Evolutionary conservation across 192 early-diverging fungal species (phyloP).

Genomic region (Coemansia sp.): DNA sequence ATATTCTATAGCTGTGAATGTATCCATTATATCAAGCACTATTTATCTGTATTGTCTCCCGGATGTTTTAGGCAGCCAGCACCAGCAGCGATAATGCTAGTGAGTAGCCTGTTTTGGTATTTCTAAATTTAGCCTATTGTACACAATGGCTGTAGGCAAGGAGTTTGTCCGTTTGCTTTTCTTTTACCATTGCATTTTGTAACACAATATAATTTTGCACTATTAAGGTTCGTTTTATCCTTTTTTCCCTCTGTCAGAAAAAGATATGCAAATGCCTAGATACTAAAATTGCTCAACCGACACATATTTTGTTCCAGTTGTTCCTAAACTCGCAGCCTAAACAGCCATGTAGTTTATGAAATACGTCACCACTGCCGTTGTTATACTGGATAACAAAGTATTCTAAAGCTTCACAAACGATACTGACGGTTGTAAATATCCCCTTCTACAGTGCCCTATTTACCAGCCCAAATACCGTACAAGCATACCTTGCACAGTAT

Average conservation of each 20-base stretch:
- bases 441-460: no score
- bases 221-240: neutral
- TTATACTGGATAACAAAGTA: no score
- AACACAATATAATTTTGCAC: neutral
- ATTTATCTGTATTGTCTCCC: neutral
- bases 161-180: neutral
- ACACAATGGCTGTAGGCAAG: neutral
- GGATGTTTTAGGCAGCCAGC: slow-evolving; percentile 7
- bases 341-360: neutral
- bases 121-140: slow-evolving; percentile 5
- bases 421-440: no score
- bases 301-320: neutral
- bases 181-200: neutral
- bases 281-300: neutral
- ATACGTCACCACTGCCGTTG: neutral
- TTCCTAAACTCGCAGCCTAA: neutral
- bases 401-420: no score
- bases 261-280: neutral
- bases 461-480: no score
- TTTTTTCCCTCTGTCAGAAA: neutral
- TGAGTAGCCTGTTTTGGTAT: neutral
- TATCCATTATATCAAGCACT: neutral
- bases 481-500: no score
- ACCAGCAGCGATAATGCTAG: neutral
- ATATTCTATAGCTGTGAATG: neutral